A percentile compares a stretch with the other conserved stretches of the same genome.
Conservation (phyloP, 306 rosid species). For the Erythrophleum fordii region DNA sequence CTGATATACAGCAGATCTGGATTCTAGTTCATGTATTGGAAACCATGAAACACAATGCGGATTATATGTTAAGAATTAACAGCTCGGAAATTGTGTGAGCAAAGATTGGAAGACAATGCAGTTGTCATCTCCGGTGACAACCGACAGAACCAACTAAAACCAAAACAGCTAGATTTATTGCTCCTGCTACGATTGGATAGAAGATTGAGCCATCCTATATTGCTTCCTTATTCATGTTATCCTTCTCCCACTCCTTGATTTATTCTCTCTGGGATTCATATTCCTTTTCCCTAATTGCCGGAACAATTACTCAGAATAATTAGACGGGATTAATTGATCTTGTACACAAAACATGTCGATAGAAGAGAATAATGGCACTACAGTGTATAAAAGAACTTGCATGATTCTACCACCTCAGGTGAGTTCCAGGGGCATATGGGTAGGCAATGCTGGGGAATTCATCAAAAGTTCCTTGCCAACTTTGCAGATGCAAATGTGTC, state of each 20-base stretch:
- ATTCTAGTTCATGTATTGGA: not conserved
- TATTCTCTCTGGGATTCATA: not conserved
- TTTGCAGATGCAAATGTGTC: conserved; percentile 37
- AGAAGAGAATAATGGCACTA: not conserved
- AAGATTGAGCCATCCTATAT: not conserved
- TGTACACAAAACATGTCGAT: not conserved
- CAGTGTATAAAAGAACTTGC: not conserved
- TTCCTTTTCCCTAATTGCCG: conserved; percentile 2
- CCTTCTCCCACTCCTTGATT: too few relatives aligned
- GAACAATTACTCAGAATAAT: not conserved
- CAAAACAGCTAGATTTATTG: not conserved
- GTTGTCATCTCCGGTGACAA: not conserved
- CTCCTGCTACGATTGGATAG: not conserved
- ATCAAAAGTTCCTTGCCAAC: conserved; percentile 33
- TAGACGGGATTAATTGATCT: not conserved
- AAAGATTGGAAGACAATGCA: too few relatives aligned
- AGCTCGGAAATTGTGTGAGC: not conserved
- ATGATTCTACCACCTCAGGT: conserved; percentile 31
- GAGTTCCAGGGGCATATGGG: conserved; percentile 31
- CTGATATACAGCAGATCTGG: not conserved
- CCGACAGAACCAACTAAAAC: not conserved
- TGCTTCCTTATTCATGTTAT: not conserved
- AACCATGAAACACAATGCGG: not conserved
- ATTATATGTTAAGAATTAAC: not conserved
- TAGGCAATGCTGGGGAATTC: fast-evolving